Evolutionary conservation across 345 rosid genomes (phyloP), one percentile per base, ranked within the genome.

Genomic region (Syzygium oleosum): DNA sequence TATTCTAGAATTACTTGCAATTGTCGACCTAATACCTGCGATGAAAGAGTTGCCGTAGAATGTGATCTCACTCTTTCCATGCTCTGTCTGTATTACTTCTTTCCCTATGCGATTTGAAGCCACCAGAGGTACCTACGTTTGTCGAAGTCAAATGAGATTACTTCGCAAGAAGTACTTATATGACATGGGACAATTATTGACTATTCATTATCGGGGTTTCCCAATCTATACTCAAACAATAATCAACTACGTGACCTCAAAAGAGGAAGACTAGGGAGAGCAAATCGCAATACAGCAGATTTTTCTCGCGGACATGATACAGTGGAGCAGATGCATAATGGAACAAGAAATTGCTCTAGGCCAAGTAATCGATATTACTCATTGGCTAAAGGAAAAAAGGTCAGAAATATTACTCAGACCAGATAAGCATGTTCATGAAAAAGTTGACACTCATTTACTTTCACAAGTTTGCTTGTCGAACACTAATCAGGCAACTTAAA

Each of bases 1-100:
- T 41, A 85, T 21, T 22, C n/a, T 12, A 34, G 9, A 84, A 51
- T 53, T 43, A 29, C 49, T n/a, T 23, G 86, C 10, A 55, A 84
- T 78, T 22, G 85, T 58, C 9, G 61, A 16, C 43, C 43, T 17
- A 86, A 85, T 91, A 95, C 99, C 99, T 25, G 97, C 96, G 61
- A 98, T 94, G 88, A 98, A 96, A 54, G 98, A 98, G 88, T 93
- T 93, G 49, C 99, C 99, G 49, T 95, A 96, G 91, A 95, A 96
- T 54, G 96, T 93, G 84, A 98, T 96, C 89, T 93, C 91, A 87
- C 97, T 96, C 11, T 94, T 91, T 87, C 99, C 98, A 85, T 96
- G 97, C 93, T 96, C 97, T 6, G 97, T 94, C 91, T 94, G 92
- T 68, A 96, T 92, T 63, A 84, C 89, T 92, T 98, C 98, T 92